Conservation (phyloP, 1,284 basidiomycete species). For the Marasmius sp. region DNA sequence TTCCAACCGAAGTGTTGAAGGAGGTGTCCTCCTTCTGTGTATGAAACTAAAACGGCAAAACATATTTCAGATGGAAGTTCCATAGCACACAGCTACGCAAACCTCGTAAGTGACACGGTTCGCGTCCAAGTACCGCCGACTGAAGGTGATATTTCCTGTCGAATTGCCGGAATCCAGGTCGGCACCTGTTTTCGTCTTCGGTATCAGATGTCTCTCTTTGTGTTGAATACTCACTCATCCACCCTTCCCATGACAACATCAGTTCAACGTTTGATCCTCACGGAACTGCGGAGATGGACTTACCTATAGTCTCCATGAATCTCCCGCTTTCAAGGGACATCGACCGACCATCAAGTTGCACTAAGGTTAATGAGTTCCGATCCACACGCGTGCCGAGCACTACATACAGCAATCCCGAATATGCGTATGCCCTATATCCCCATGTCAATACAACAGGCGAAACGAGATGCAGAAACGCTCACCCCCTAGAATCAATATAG, state of each 20-base stretch:
- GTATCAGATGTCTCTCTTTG: background rate
- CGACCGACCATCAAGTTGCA: constrained; percentile 60
- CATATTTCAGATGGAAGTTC: background rate
- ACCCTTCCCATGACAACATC: background rate
- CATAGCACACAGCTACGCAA: constrained; percentile 4
- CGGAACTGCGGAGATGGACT: constrained; percentile 13
- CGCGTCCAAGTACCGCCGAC: constrained; percentile 71
- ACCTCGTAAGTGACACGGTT: constrained; percentile 75
- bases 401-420: constrained; percentile 41
- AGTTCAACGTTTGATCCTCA: background rate
- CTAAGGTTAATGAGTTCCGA: constrained; percentile 22
- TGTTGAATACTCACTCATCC: background rate
- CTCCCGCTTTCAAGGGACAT: constrained; percentile 80
- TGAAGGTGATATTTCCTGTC: constrained; percentile 54
- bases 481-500: constrained; percentile 81
- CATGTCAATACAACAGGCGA: background rate
- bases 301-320: constrained; percentile 86
- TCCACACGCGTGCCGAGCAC: background rate
- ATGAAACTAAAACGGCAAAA: constrained; percentile 50
- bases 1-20: constrained; percentile 60
- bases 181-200: constrained; percentile 36
- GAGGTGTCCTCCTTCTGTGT: constrained; percentile 38
- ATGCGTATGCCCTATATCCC: constrained; percentile 34
- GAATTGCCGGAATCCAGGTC: constrained; percentile 42
- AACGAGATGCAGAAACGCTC: constrained; percentile 6